Evolutionary conservation across 768 basidiomycete genomes (phyloP).

Genomic region (Pleurotus cornucopiae): DNA sequence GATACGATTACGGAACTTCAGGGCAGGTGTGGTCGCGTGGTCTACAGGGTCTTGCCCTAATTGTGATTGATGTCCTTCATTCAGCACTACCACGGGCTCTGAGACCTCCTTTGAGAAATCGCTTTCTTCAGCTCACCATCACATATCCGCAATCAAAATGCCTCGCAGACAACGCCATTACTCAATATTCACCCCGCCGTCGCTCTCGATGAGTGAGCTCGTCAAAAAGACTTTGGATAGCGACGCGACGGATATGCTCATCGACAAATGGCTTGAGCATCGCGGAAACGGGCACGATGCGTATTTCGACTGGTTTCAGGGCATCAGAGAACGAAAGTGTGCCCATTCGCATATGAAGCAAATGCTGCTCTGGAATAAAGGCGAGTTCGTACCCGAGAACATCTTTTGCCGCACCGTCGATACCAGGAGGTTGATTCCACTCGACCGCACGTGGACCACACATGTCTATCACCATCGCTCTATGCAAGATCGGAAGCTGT

Average conservation of each 20-base stretch:
- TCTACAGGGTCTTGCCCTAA: not conserved
- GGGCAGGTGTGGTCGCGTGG: constrained; percentile 4
- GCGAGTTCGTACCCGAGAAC: constrained; percentile 75
- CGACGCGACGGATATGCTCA: constrained; percentile 72
- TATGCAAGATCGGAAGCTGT: constrained; percentile 66
- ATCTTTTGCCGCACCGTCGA: constrained; percentile 78
- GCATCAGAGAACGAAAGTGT: constrained; percentile 60
- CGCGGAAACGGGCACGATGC: constrained; percentile 55
- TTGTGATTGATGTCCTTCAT: constrained; percentile 5
- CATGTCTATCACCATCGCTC: constrained; percentile 77
- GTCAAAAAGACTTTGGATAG: constrained; percentile 75
- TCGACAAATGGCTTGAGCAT: constrained; percentile 83
- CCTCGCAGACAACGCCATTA: constrained; percentile 45
- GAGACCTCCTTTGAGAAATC: not conserved
- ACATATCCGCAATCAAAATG: constrained; percentile 22
- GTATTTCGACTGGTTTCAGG: constrained; percentile 75
- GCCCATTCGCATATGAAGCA: constrained; percentile 44
- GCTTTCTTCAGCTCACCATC: not conserved
- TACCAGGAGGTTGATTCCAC: constrained; percentile 71
- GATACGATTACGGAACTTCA: constrained; percentile 3
- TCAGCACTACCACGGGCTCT: not conserved
- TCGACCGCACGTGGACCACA: constrained; percentile 80
- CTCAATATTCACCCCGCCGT: constrained; percentile 62
- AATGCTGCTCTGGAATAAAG: constrained; percentile 59
- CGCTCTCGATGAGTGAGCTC: constrained; percentile 72